phyloP scores from a whole-genome alignment of 257 asterid species.

The Euphrasia confusa region DNA sequence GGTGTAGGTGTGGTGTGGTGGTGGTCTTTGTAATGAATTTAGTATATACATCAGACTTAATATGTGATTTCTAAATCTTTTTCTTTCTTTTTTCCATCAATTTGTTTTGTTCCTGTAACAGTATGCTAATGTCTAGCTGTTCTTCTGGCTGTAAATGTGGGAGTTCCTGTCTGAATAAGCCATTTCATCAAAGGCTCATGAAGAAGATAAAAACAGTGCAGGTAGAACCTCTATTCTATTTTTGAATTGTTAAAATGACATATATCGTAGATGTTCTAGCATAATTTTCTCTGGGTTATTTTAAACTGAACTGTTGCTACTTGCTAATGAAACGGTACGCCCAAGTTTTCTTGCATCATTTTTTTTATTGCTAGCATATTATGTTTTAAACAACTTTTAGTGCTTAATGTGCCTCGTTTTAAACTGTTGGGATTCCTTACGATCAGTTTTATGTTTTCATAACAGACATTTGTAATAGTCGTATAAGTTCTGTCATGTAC shows the following conservation, averaged over 20 bases:
- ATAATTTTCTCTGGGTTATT: conserved; percentile 8
- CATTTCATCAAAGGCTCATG: conserved; percentile 81
- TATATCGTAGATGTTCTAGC: neutral
- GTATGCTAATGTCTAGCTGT: conserved; percentile 88
- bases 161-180: conserved; percentile 73
- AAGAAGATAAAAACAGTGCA: conserved; percentile 80
- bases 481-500: neutral
- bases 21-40: conserved; percentile 41
- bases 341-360: conserved; percentile 1
- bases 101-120: conserved; percentile 28
- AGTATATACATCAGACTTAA: conserved; percentile 16
- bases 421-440: neutral
- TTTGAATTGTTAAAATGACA: conserved; percentile 8
- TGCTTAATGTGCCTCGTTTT: conserved; percentile 11
- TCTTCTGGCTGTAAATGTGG: conserved; percentile 88
- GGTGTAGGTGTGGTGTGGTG: conserved; percentile 30
- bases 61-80: conserved; percentile 2
- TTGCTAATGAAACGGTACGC: conserved; percentile 15
- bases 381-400: conserved; percentile 2
- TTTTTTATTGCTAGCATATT: neutral
- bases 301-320: conserved; percentile 11
- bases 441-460: neutral
- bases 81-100: neutral
- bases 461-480: neutral
- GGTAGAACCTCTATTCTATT: conserved; percentile 39